Evolutionary conservation across 2,329 filamentous ascomycete genomes (phyloP).

Genomic region (Biscogniauxia marginata): DNA sequence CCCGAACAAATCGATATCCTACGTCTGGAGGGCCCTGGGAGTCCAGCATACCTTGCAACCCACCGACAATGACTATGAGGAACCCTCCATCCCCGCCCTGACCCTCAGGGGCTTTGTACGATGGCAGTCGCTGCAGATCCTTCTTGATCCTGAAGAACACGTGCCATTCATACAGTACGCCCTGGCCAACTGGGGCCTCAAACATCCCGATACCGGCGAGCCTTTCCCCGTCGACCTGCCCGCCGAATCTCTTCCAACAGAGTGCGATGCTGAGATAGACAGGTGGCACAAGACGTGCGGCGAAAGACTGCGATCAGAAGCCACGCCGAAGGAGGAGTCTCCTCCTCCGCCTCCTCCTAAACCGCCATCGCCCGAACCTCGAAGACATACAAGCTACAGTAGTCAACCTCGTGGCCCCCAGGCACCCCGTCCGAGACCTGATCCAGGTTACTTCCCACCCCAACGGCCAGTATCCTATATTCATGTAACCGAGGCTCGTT

Average conservation of each 20-base stretch:
- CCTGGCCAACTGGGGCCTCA: conserved; percentile 73
- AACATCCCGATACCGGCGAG: conserved; percentile 70
- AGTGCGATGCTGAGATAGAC: conserved; percentile 77
- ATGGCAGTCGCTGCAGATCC: conserved; percentile 89
- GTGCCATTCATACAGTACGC: conserved; percentile 79
- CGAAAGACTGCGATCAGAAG: conserved; percentile 65
- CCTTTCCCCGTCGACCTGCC: conserved; percentile 62
- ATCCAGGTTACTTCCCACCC: conserved; percentile 38
- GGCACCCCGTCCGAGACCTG: conserved; percentile 27
- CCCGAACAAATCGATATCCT: conserved; percentile 73
- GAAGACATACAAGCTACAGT: conserved; percentile 32
- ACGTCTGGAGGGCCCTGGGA: conserved; percentile 88
- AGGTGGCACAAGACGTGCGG: conserved; percentile 82
- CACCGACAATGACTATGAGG: conserved; percentile 66
- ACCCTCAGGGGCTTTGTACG: conserved; percentile 83
- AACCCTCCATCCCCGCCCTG: conserved; percentile 78
- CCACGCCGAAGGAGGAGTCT: conserved; percentile 38
- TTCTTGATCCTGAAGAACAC: conserved; percentile 86
- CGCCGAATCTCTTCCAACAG: conserved; percentile 63
- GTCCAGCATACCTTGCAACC: conserved; percentile 87
- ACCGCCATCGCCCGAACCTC: conserved; percentile 23
- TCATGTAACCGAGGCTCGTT: conserved; percentile 28
- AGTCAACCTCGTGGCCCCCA: conserved; percentile 30
- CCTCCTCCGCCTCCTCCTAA: conserved; percentile 17
- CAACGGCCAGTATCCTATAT: conserved; percentile 34